Evolutionary conservation across 2,329 filamentous ascomycete species (phyloP).

Genomic region (Nigrograna mackinnonii): DNA sequence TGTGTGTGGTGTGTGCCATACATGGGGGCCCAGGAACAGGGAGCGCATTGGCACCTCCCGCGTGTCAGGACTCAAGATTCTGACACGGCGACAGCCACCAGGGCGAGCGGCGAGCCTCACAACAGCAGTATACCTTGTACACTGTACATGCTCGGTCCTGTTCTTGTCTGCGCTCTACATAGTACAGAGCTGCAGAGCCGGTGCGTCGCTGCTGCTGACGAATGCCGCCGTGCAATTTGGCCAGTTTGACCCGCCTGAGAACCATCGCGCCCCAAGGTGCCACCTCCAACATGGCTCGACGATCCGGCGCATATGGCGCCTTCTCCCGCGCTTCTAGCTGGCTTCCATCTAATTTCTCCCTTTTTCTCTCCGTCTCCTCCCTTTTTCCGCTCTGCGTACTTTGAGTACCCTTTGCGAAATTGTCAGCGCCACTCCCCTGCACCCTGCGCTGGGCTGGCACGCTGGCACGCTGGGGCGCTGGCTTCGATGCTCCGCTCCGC

Average conservation of each 20-base stretch:
- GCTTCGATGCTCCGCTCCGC: too few relatives aligned
- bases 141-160: constrained; percentile 2
- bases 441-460: too few relatives aligned
- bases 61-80: constrained; percentile 17
- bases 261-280: too few relatives aligned
- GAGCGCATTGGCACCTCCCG: constrained; percentile 19
- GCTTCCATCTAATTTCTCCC: constrained; percentile 40
- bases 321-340: constrained; percentile 44
- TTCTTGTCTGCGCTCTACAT: neutral
- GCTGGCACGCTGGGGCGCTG: too few relatives aligned
- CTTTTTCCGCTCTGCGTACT: too few relatives aligned
- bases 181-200: neutral
- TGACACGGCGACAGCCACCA: constrained; percentile 30
- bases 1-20: too few relatives aligned
- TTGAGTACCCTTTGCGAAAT: too few relatives aligned
- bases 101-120: constrained; percentile 12
- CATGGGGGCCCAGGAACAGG: constrained; percentile 41
- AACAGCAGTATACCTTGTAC: constrained; percentile 1
- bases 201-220: constrained; percentile 8
- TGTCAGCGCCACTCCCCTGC: too few relatives aligned
- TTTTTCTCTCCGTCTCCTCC: too few relatives aligned
- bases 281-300: constrained; percentile 14
- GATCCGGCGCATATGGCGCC: constrained; percentile 30
- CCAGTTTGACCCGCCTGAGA: constrained; percentile 25
- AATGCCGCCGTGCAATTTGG: constrained; percentile 30